phyloP scores from a whole-genome alignment of 495 filamentous ascomycete genomes.

The Podospora conica region DNA sequence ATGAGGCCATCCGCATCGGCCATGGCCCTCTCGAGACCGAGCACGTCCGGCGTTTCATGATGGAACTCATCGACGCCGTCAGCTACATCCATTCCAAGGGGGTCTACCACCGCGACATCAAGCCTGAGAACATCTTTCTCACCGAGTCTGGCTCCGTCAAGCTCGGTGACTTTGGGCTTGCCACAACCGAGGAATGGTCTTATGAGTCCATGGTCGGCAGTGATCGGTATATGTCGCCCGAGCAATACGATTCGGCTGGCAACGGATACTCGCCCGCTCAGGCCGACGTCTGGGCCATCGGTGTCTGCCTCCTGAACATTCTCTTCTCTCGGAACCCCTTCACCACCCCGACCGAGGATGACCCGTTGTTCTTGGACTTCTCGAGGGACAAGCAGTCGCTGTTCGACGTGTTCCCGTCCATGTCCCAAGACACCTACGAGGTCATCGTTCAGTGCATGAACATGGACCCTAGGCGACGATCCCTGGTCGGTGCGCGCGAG shows the following conservation, averaged over 20 bases:
- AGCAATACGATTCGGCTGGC: constrained; percentile 84
- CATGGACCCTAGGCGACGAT: constrained; percentile 84
- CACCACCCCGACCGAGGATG: constrained; percentile 74
- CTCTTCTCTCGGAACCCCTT: constrained; percentile 95
- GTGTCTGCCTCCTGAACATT: constrained; percentile 92
- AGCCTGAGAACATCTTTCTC: constrained; percentile 98
- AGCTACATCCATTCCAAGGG: constrained; percentile 85
- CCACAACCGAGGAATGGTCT: constrained; percentile 79
- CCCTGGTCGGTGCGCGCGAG: constrained; percentile 66
- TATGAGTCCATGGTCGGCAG: constrained; percentile 89
- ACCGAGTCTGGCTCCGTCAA: constrained; percentile 82
- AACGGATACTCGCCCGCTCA: constrained; percentile 86
- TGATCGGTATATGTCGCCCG: constrained; percentile 98
- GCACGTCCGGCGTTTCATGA: constrained; percentile 94
- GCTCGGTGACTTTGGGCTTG: constrained; percentile 92
- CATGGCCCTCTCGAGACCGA: constrained; percentile 89
- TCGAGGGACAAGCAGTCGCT: constrained; percentile 86
- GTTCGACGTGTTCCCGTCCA: constrained; percentile 96
- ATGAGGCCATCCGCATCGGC: constrained; percentile 87
- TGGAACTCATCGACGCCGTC: constrained; percentile 84
- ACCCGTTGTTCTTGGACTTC: constrained; percentile 88
- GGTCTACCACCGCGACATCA: constrained; percentile 96
- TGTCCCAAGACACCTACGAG: constrained; percentile 96
- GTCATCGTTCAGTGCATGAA: constrained; percentile 83
- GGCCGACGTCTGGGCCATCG: constrained; percentile 95